A percentile compares a stretch with the other conserved stretches of the same genome.
phyloP scores from a whole-genome alignment of 106 monocot genomes.

The Xerophyta viscosa region DNA sequence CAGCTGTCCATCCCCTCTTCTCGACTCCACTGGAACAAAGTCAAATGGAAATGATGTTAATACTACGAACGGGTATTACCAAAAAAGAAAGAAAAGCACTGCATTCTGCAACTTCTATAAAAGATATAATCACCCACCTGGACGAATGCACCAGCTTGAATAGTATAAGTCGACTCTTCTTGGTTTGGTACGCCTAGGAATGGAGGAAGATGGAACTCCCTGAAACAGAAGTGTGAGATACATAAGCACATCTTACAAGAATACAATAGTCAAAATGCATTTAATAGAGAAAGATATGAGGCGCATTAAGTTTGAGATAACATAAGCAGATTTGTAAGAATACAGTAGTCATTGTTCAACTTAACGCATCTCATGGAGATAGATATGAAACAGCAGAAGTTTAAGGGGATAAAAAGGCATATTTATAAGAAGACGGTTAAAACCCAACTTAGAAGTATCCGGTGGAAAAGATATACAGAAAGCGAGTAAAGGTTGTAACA shows the following conservation, averaged over 20 bases:
- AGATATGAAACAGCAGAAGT: too few species aligned
- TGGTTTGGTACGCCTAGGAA: conserved; percentile 71
- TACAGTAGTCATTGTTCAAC: too few species aligned
- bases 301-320: too few species aligned
- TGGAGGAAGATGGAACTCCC: conserved; percentile 51
- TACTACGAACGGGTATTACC: not conserved
- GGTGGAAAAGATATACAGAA: too few species aligned
- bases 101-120: not conserved
- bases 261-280: too few species aligned
- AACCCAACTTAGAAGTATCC: too few species aligned
- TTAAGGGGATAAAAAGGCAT: too few species aligned
- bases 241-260: too few species aligned
- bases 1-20: conserved; percentile 52
- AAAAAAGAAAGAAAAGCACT: not conserved
- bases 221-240: conserved; percentile 12
- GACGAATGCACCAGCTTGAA: conserved; percentile 93
- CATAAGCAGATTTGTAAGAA: too few species aligned
- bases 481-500: too few species aligned
- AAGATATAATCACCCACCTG: conserved; percentile 26
- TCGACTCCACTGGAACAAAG: conserved; percentile 51
- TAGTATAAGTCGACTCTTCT: conserved; percentile 85
- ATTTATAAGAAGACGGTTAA: too few species aligned
- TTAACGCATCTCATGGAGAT: too few species aligned
- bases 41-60: not conserved
- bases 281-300: not conserved